A percentile compares a stretch with the other conserved stretches of the same genome.
These are phyloP conservation scores for Dendrobium nobile DNA, from an alignment of 106 monocot species.

Conservation along the genomic window DNA sequence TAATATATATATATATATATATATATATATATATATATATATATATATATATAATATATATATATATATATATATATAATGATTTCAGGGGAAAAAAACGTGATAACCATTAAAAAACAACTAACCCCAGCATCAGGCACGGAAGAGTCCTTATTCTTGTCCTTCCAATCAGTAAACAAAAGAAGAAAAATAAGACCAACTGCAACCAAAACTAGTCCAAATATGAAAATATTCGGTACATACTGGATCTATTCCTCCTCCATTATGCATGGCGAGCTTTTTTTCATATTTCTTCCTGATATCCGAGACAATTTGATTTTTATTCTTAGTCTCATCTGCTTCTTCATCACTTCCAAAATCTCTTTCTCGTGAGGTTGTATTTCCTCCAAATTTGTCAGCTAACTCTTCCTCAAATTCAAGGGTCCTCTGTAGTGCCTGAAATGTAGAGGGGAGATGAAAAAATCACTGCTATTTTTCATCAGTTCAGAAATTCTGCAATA, in stretches of 20 bases:
- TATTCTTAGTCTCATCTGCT: slow-evolving; percentile 46
- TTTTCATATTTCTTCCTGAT: slow-evolving; percentile 94
- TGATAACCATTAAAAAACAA: slow-evolving; percentile 1
- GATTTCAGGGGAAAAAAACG: not conserved
- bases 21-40: too few species aligned
- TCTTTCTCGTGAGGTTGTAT: slow-evolving; percentile 35
- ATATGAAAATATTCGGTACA: slow-evolving; percentile 6
- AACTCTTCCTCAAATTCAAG: slow-evolving; percentile 98
- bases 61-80: not conserved
- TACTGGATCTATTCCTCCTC: slow-evolving; percentile 59
- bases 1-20: not conserved
- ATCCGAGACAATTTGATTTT: slow-evolving; percentile 72
- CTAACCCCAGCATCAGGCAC: slow-evolving; percentile 81
- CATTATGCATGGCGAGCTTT: slow-evolving; percentile 49
- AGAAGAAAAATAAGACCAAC: slow-evolving; percentile 14
- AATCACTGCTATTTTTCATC: not conserved
- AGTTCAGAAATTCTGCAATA: not conserved
- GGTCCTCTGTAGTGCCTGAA: slow-evolving; percentile 88
- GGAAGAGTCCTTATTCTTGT: slow-evolving; percentile 59
- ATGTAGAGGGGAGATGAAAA: not conserved
- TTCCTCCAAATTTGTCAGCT: slow-evolving; percentile 90
- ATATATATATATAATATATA: not conserved
- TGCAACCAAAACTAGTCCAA: not conserved
- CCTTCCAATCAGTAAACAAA: slow-evolving; percentile 44
- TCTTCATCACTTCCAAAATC: slow-evolving; percentile 70